These are phyloP conservation scores for Termitomyces sp. DNA, from an alignment of 768 basidiomycete genomes.

Conservation along the genomic window DNA sequence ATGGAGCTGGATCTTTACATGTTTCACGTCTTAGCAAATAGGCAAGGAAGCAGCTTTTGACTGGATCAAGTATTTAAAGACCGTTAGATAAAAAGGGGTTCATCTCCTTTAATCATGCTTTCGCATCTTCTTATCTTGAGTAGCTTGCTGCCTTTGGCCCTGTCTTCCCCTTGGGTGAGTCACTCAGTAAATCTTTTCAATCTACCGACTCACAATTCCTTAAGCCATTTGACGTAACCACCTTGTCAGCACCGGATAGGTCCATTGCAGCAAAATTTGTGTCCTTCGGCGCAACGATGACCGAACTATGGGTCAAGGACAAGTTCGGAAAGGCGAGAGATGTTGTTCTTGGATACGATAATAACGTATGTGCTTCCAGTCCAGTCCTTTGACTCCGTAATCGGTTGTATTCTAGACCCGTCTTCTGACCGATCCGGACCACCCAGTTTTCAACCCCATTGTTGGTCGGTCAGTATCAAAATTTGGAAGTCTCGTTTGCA, in stretches of 20 bases:
- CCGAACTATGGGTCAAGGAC: constrained; percentile 51
- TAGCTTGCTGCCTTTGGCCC: not conserved
- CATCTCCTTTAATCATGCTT: not conserved
- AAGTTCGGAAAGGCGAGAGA: constrained; percentile 41
- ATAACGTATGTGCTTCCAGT: constrained; percentile 30
- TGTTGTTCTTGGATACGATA: constrained; percentile 54
- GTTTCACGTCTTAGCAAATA: not conserved
- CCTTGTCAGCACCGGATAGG: constrained; percentile 43
- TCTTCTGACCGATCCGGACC: constrained; percentile 37
- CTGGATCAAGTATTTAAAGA: not conserved
- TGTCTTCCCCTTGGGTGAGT: constrained; percentile 10
- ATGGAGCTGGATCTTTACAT: not conserved
- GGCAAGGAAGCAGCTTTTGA: not conserved
- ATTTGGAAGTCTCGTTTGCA: not conserved
- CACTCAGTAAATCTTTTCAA: not conserved
- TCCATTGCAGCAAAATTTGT: constrained; percentile 56
- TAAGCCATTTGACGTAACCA: constrained; percentile 44
- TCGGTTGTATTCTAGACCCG: constrained; percentile 21
- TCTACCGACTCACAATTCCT: not conserved
- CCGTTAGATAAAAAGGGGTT: not conserved
- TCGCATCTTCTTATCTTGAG: not conserved
- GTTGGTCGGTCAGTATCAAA: constrained; percentile 25
- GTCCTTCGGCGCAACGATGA: constrained; percentile 49
- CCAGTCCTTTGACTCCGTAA: not conserved
- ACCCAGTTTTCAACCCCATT: constrained; percentile 39